A percentile compares a stretch with the other conserved stretches of the same genome.
These are phyloP conservation scores for Epichloe bromicola DNA, from an alignment of 2,329 filamentous ascomycete species.

Conservation along the genomic window DNA sequence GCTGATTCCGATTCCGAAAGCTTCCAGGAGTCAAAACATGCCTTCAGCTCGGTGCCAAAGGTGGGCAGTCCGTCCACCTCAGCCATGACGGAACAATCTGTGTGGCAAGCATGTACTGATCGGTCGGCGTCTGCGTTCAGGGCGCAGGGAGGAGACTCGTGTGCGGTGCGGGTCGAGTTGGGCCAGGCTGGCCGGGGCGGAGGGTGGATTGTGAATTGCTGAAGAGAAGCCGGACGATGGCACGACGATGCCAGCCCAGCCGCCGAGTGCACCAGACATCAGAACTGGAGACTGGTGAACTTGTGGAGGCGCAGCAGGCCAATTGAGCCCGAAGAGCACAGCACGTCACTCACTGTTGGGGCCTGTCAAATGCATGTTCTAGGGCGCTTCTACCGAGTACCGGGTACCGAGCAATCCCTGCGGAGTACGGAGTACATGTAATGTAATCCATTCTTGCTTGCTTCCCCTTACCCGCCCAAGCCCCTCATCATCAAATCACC, in stretches of 20 bases:
- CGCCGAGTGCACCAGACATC: too few relatives aligned
- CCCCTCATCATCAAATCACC: too few relatives aligned
- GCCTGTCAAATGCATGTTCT: background rate
- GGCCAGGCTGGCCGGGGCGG: background rate
- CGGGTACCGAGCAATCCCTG: too few relatives aligned
- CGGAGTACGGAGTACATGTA: too few relatives aligned
- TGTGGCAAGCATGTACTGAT: constrained; percentile 9
- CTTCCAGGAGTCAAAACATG: constrained; percentile 23
- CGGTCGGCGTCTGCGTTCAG: constrained; percentile 3
- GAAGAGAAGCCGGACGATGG: background rate
- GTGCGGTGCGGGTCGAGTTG: background rate
- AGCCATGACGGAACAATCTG: constrained; percentile 43
- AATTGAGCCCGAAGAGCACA: too few relatives aligned
- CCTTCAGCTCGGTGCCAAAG: constrained; percentile 92
- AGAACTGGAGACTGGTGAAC: too few relatives aligned
- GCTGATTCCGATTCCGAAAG: background rate
- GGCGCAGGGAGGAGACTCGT: background rate
- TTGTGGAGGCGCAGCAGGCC: too few relatives aligned
- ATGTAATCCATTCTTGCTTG: too few relatives aligned
- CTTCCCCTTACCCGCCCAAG: too few relatives aligned
- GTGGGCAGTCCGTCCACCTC: constrained; percentile 72
- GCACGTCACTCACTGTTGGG: background rate
- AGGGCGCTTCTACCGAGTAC: background rate
- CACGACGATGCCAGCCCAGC: too few relatives aligned
- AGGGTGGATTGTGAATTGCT: background rate